Evolutionary conservation across 2,329 filamentous ascomycete species (phyloP).

Genomic region (Aspergillus sp.): DNA sequence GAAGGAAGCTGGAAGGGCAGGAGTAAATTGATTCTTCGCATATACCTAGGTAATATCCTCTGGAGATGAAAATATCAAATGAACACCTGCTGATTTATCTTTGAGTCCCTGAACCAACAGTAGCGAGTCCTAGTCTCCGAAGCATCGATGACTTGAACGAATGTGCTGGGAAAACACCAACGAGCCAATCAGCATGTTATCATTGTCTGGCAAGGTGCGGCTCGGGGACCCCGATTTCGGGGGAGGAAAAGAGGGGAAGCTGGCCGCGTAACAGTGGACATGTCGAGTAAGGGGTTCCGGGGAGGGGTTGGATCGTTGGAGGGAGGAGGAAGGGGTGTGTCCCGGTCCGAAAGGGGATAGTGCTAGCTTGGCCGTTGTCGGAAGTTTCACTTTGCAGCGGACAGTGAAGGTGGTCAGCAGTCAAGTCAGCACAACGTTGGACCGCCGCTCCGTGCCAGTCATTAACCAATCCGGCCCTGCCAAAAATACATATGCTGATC

Average conservation of each 20-base stretch:
- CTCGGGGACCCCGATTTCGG: slow-evolving; percentile 32
- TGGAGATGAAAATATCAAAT: not conserved
- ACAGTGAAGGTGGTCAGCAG: not conserved
- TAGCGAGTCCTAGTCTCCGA: too few species aligned
- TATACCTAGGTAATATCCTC: not conserved
- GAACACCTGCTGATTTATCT: not conserved
- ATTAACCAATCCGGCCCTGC: slow-evolving; percentile 16
- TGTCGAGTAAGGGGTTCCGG: slow-evolving; percentile 3
- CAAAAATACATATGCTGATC: slow-evolving; percentile 20
- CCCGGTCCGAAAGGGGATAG: slow-evolving; percentile 21
- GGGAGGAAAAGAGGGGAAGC: slow-evolving; percentile 12
- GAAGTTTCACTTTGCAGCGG: slow-evolving; percentile 20
- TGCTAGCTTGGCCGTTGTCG: slow-evolving; percentile 33
- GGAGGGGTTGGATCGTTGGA: slow-evolving; percentile 7
- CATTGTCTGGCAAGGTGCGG: slow-evolving; percentile 11
- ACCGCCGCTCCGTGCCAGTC: slow-evolving; percentile 25
- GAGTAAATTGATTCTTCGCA: not conserved
- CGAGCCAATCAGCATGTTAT: slow-evolving; percentile 16
- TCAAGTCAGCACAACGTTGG: slow-evolving; percentile 5
- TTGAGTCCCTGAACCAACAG: not conserved
- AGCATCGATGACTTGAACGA: slow-evolving; percentile 25
- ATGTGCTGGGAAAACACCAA: slow-evolving; percentile 25
- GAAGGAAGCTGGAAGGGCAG: not conserved
- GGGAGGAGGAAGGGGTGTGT: slow-evolving; percentile 12
- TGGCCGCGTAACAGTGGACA: not conserved